A percentile compares a stretch with the other conserved stretches of the same genome.
Conservation (phyloP, 2,329 filamentous ascomycete species). For the Verticillium nonalfalfae region DNA sequence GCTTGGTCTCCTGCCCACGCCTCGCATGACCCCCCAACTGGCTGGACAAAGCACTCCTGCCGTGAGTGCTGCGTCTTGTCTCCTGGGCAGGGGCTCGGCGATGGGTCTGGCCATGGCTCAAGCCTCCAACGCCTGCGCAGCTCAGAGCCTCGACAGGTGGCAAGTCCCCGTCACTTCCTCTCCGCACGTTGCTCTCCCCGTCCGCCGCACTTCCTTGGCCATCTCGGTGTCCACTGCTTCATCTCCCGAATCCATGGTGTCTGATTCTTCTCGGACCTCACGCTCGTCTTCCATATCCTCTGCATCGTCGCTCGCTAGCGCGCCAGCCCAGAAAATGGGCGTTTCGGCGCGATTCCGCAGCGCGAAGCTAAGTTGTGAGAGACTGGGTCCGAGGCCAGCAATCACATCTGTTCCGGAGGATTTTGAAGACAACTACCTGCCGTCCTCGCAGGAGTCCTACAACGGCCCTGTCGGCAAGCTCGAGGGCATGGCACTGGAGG, state of each 20-base stretch:
- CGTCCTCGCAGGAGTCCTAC: constrained; percentile 53
- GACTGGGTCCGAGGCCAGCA: constrained; percentile 42
- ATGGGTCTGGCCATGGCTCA: constrained; percentile 58
- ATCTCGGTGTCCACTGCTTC: constrained; percentile 57
- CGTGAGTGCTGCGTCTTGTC: constrained; percentile 44
- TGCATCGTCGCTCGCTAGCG: constrained; percentile 53
- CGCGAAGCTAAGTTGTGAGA: constrained; percentile 52
- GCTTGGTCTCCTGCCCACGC: constrained; percentile 51
- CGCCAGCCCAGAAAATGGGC: constrained; percentile 52
- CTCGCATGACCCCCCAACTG: constrained; percentile 50
- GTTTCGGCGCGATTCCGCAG: constrained; percentile 58
- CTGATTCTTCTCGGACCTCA: constrained; percentile 54
- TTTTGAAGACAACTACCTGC: constrained; percentile 42
- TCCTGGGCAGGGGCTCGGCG: constrained; percentile 43
- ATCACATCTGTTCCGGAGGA: constrained; percentile 54
- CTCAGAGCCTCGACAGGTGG: constrained; percentile 49
- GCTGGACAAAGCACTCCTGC: constrained; percentile 55
- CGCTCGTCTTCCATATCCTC: constrained; percentile 61
- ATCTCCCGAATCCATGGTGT: constrained; percentile 63
- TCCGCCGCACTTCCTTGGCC: constrained; percentile 56
- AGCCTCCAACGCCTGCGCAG: constrained; percentile 35
- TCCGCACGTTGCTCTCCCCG: constrained; percentile 40
- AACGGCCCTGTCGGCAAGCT: constrained; percentile 45
- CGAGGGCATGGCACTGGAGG: constrained; percentile 40
- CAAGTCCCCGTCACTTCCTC: constrained; percentile 41